Percentiles rank a stretch among this genome's conserved stretches.
Evolutionary conservation across 2,329 filamentous ascomycete species (phyloP).

Genomic region (Trichoderma oligosporum): DNA sequence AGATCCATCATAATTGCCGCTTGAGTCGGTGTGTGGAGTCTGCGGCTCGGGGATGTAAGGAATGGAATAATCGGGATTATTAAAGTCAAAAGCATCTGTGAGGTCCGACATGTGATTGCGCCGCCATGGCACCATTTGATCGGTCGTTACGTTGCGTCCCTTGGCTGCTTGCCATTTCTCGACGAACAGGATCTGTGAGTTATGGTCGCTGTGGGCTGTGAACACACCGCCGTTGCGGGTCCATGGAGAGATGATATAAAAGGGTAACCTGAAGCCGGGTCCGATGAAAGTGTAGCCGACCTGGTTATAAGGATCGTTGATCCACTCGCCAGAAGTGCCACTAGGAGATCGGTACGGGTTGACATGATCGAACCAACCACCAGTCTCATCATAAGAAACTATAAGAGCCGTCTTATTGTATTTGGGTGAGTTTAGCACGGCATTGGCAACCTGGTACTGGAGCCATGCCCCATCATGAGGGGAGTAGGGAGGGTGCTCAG

Average conservation of each 20-base stretch:
- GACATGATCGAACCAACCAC: conserved; percentile 54
- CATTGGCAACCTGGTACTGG: conserved; percentile 49
- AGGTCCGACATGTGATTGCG: conserved; percentile 35
- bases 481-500: conserved; percentile 51
- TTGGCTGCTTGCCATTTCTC: conserved; percentile 44
- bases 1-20: conserved; percentile 44
- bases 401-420: conserved; percentile 48
- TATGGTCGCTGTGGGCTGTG: conserved; percentile 53
- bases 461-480: conserved; percentile 54
- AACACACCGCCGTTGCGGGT: conserved; percentile 52
- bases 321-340: conserved; percentile 51
- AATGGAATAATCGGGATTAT: conserved; percentile 47
- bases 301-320: conserved; percentile 39
- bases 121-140: conserved; percentile 32
- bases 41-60: conserved; percentile 43
- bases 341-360: conserved; percentile 47
- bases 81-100: conserved; percentile 41
- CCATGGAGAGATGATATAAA: conserved; percentile 55
- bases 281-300: conserved; percentile 37
- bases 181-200: conserved; percentile 52
- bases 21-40: conserved; percentile 39
- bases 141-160: conserved; percentile 37
- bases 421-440: conserved; percentile 46
- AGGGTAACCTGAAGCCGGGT: conserved; percentile 46
- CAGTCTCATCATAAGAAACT: conserved; percentile 46